A percentile compares a stretch with the other conserved stretches of the same genome.
These are phyloP conservation scores for Volvox reticuliferus DNA, from an alignment of 139 green algal genomes.

Conservation along the genomic window DNA sequence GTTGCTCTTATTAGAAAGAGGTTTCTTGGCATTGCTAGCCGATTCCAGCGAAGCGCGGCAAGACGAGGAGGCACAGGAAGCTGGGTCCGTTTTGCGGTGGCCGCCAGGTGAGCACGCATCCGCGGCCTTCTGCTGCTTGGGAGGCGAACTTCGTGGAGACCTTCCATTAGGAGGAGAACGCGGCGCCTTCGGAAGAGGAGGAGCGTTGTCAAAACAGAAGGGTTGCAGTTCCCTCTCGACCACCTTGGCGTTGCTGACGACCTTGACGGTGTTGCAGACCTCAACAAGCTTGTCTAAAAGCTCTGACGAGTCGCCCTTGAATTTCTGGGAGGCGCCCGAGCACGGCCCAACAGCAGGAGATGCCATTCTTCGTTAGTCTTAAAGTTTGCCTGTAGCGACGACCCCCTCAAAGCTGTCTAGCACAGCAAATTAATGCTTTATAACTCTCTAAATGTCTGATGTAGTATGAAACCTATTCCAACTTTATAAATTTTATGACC, in stretches of 20 bases:
- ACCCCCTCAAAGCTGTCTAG: not conserved
- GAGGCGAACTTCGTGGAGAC: constrained; percentile 24
- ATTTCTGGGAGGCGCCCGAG: not conserved
- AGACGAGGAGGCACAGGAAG: not conserved
- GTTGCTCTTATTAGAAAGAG: not conserved
- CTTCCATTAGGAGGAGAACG: constrained; percentile 29
- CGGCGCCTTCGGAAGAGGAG: constrained; percentile 24
- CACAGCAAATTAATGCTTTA: not conserved
- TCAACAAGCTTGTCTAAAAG: constrained; percentile 10
- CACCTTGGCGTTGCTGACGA: not conserved
- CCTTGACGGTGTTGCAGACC: constrained; percentile 17
- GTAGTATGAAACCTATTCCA: too few species aligned
- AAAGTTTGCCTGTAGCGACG: not conserved
- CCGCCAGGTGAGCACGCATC: not conserved
- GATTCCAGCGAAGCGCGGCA: constrained; percentile 5
- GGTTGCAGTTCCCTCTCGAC: constrained; percentile 26
- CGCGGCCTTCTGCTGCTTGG: constrained; percentile 24
- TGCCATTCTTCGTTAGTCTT: constrained; percentile 17
- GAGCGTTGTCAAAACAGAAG: constrained; percentile 28
- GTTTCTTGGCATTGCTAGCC: not conserved
- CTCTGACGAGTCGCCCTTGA: constrained; percentile 36
- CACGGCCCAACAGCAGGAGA: constrained; percentile 8
- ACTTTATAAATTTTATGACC: too few species aligned
- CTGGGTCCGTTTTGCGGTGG: not conserved
- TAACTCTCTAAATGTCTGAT: too few species aligned